Percentiles rank a stretch among this genome's conserved stretches.
Evolutionary conservation across 306 rosid species (phyloP).

Genomic region (Cucurbita moschata): DNA sequence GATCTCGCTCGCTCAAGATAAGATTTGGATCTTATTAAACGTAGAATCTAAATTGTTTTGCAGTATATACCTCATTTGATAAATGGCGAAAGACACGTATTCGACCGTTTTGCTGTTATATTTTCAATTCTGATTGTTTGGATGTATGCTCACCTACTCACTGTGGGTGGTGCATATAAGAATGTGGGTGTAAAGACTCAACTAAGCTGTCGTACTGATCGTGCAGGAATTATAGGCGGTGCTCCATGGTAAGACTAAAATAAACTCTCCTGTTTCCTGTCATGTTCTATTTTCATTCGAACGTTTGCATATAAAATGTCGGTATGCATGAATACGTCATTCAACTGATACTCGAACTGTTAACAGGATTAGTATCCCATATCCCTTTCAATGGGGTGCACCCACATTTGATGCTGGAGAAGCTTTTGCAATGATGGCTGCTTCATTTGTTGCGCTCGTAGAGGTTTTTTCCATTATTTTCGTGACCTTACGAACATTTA

Average conservation of each 20-base stretch:
- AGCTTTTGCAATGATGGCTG: conserved; percentile 96
- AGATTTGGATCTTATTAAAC: background rate
- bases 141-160: conserved; percentile 75
- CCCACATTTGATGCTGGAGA: conserved; percentile 96
- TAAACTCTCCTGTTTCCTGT: background rate
- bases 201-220: conserved; percentile 78
- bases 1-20: background rate
- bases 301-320: background rate
- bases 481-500: background rate
- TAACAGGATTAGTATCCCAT: conserved; percentile 85
- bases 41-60: conserved; percentile 7
- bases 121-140: conserved; percentile 73
- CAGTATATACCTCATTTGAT: conserved; percentile 80
- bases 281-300: background rate
- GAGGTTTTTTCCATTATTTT: conserved; percentile 35
- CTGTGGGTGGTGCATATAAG: conserved; percentile 86
- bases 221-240: conserved; percentile 70
- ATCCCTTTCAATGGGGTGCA: conserved; percentile 99
- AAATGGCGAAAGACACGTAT: conserved; percentile 33
- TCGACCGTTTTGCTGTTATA: conserved; percentile 71
- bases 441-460: conserved; percentile 80
- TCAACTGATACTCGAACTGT: background rate
- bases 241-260: conserved; percentile 62
- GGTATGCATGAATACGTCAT: background rate
- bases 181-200: conserved; percentile 37